Evolutionary conservation across 2,329 filamentous ascomycete species (phyloP).

Genomic region (Meredithiella fracta): DNA sequence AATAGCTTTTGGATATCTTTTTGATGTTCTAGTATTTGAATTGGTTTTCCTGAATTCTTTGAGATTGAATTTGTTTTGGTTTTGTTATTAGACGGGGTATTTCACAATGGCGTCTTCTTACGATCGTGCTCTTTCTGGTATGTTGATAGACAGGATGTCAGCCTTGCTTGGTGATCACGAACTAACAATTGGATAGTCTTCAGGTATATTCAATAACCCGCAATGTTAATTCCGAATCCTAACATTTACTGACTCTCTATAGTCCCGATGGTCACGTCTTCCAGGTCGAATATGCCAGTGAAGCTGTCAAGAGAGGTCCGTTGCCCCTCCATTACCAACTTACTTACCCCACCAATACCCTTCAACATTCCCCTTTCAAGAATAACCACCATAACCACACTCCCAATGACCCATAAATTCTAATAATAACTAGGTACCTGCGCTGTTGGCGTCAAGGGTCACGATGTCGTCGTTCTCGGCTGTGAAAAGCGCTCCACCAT

Average conservation of each 20-base stretch:
- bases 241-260: slow-evolving; percentile 30
- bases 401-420: background rate
- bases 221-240: slow-evolving; percentile 30
- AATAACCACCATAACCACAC: background rate
- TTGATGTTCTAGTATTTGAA: background rate
- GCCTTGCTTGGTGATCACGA: slow-evolving; percentile 18
- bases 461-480: slow-evolving; percentile 87
- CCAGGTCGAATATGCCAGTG: slow-evolving; percentile 97
- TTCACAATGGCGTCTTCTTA: slow-evolving; percentile 74
- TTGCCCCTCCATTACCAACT: slow-evolving; percentile 12
- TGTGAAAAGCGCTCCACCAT: slow-evolving; percentile 98
- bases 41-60: background rate
- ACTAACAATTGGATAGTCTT: slow-evolving; percentile 54
- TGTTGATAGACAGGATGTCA: slow-evolving; percentile 23
- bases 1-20: no score
- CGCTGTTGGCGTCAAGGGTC: slow-evolving; percentile 91
- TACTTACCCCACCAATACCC: background rate
- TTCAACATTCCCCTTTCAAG: no score
- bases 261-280: slow-evolving; percentile 99
- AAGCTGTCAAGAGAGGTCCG: slow-evolving; percentile 93
- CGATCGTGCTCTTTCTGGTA: slow-evolving; percentile 97
- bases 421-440: slow-evolving; percentile 55
- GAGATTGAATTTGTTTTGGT: background rate
- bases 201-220: slow-evolving; percentile 38
- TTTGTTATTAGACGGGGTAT: background rate